Evolutionary conservation across 2,329 filamentous ascomycete species (phyloP).

Genomic region (Neonectria punicea): DNA sequence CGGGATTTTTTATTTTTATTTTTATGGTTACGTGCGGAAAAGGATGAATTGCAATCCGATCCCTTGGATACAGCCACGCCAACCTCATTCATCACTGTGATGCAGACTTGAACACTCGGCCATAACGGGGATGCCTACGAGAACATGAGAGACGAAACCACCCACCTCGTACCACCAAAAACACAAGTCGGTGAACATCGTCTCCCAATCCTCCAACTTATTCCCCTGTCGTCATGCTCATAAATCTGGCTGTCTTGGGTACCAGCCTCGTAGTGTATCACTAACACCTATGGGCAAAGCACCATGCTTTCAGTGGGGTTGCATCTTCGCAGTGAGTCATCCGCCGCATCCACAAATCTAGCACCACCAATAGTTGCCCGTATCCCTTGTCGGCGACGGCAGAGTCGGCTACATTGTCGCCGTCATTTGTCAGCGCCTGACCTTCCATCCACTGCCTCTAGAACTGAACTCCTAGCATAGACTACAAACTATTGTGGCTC

Average conservation of each 20-base stretch:
- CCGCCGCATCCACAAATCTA: not conserved
- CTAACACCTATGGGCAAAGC: slow-evolving; percentile 10
- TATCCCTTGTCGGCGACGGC: slow-evolving; percentile 1
- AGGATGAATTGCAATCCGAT: not conserved
- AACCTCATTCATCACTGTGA: not conserved
- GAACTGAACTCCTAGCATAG: not conserved
- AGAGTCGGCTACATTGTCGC: slow-evolving; percentile 34
- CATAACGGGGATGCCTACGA: not conserved
- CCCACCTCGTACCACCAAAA: not conserved
- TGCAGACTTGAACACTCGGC: not conserved
- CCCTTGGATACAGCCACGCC: not conserved
- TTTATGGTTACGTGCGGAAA: not conserved
- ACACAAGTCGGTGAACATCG: not conserved
- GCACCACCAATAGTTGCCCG: slow-evolving; percentile 6
- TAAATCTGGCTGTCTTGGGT: slow-evolving; percentile 4
- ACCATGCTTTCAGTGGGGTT: slow-evolving; percentile 13
- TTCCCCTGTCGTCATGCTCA: slow-evolving; percentile 15
- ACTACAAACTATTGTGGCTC: not conserved
- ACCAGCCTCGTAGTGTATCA: not conserved
- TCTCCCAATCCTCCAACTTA: not conserved
- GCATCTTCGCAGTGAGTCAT: slow-evolving; percentile 27
- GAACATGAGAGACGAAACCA: not conserved
- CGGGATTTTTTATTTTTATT: too few relatives aligned
- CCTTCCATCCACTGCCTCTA: slow-evolving; percentile 13
- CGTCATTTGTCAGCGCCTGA: slow-evolving; percentile 39